These are phyloP conservation scores for Neurospora hispaniola DNA, from an alignment of 495 filamentous ascomycete species.

Conservation along the genomic window DNA sequence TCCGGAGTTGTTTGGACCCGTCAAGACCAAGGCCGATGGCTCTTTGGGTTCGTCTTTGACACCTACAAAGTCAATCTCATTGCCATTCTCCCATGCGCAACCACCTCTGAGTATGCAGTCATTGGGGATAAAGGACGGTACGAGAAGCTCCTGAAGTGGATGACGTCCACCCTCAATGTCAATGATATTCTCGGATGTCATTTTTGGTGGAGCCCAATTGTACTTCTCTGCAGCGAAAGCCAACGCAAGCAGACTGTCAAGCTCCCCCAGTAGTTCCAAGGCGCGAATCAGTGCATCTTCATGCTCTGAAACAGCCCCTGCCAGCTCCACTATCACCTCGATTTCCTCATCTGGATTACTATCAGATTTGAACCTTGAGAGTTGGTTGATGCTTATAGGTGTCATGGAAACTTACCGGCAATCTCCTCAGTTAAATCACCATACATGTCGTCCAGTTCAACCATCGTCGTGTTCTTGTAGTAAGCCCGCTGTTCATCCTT, in stretches of 20 bases:
- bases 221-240: constrained; percentile 69
- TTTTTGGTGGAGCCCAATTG: constrained; percentile 55
- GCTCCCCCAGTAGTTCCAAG: constrained; percentile 73
- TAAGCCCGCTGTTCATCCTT: constrained; percentile 61
- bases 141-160: constrained; percentile 78
- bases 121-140: constrained; percentile 80
- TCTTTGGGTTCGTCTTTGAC: constrained; percentile 9
- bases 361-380: not conserved
- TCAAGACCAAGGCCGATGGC: constrained; percentile 74
- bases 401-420: constrained; percentile 45
- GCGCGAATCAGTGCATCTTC: constrained; percentile 54
- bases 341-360: constrained; percentile 66
- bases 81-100: constrained; percentile 15
- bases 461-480: constrained; percentile 82
- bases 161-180: constrained; percentile 77
- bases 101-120: constrained; percentile 65
- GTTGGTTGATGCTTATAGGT: not conserved
- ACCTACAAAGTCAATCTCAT: not conserved
- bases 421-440: constrained; percentile 82
- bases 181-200: constrained; percentile 64
- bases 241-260: constrained; percentile 80
- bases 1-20: constrained; percentile 92
- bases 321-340: constrained; percentile 72
- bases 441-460: constrained; percentile 67
- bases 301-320: constrained; percentile 58